Percentiles rank a stretch among this genome's conserved stretches.
Conservation (phyloP, 148 eudicot species). For the Spergularia marina region DNA sequence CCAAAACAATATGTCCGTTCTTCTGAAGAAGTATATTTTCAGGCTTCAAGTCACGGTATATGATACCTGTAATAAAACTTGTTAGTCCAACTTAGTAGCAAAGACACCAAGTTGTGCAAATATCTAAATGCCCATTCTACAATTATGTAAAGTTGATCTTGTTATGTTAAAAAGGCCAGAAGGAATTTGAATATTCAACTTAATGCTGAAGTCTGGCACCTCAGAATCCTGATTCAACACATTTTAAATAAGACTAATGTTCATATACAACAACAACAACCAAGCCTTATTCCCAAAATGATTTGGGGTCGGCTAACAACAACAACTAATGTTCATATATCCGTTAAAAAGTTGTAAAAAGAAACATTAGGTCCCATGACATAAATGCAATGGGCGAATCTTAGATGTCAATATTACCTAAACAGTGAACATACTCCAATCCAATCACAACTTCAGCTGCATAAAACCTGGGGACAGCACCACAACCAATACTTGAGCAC, state of each 20-base stretch:
- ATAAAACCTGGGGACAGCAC: conserved; percentile 64
- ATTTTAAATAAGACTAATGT: too few species aligned
- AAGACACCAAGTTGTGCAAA: too few species aligned
- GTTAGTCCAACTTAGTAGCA: conserved; percentile 3
- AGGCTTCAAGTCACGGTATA: conserved; percentile 94
- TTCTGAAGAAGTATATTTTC: conserved; percentile 85
- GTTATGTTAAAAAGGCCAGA: too few species aligned
- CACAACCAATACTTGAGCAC: conserved; percentile 18
- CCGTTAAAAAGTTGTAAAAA: neutral
- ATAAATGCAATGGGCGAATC: conserved; percentile 7
- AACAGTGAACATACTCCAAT: conserved; percentile 94
- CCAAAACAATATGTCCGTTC: conserved; percentile 80
- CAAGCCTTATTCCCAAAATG: too few species aligned
- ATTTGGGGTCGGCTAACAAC: too few species aligned
- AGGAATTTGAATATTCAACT: too few species aligned
- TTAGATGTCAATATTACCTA: conserved; percentile 51
- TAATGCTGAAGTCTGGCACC: too few species aligned
- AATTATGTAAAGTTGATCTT: too few species aligned
- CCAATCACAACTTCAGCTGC: conserved; percentile 96
- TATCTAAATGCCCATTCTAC: neutral
- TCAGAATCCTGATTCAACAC: too few species aligned
- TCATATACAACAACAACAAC: too few species aligned
- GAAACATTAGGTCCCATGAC: neutral
- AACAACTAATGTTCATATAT: neutral
- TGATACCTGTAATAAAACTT: conserved; percentile 54